Evolutionary conservation across 1,284 basidiomycete genomes (phyloP).

Genomic region (Malassezia globosa): DNA sequence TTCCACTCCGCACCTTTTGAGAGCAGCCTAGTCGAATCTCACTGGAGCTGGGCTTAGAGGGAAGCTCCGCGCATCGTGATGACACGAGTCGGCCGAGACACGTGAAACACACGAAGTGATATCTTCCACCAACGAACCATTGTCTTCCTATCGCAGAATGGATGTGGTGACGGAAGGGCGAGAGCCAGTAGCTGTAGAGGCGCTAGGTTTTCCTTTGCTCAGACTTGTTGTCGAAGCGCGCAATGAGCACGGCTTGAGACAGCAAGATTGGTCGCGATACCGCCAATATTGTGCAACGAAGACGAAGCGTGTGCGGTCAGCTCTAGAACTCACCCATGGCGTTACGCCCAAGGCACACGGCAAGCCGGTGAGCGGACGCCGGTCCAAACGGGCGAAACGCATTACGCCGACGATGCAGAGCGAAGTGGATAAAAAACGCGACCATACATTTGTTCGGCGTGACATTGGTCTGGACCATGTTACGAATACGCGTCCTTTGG

Average conservation of each 20-base stretch:
- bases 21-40: no score
- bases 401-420: conserved; percentile 32
- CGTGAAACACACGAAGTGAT: no score
- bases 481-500: conserved; percentile 50
- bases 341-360: conserved; percentile 17
- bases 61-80: no score
- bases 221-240: conserved; percentile 77
- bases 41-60: no score
- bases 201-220: conserved; percentile 54
- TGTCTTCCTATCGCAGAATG: no score
- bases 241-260: conserved; percentile 76
- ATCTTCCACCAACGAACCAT: not conserved
- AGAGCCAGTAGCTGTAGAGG: conserved; percentile 6
- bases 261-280: conserved; percentile 74
- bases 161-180: conserved; percentile 9
- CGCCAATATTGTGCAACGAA: conserved; percentile 80
- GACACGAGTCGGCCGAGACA: not conserved
- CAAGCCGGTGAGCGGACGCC: conserved; percentile 7
- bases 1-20: no score
- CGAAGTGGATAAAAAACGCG: conserved; percentile 55
- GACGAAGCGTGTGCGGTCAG: conserved; percentile 72
- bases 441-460: conserved; percentile 61
- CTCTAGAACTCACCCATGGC: conserved; percentile 67
- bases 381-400: conserved; percentile 18
- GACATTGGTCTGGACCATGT: conserved; percentile 28